Evolutionary conservation across 2,329 filamentous ascomycete species (phyloP), one percentile per base, ranked within the genome.

Genomic region (Pseudocercospora fijiensis): DNA sequence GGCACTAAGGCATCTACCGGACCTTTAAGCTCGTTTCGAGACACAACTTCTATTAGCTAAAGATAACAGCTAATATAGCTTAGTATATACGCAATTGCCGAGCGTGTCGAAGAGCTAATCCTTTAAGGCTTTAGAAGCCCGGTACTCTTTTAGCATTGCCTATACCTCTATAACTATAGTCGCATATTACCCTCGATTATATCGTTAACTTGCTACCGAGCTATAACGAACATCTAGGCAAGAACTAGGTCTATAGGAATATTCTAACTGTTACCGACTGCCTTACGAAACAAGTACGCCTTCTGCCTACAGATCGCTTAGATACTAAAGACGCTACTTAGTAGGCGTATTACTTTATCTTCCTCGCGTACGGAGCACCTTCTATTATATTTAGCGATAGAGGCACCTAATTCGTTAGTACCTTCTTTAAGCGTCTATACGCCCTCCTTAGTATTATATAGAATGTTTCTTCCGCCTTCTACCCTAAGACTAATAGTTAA

Each of bases 391-490:
- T 47, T 47, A 47, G 43, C 8, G 8, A 47, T 22, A 20, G 9
- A 20, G 20, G 43, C 3, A n/a, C 43, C 20, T 47, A 47, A 22
- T 47, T 47, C 20, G 43, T 47, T 47, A 47, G 43, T 22, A 22
- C 7, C 43, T 47, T 47, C 43, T 47, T 47, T 47, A 47, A 47
- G 20, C n/a, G n/a, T 47, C 43, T 47, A 47, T 47, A 47, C 9
- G 9, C 20, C n/a, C 7, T 8, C 1, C 43, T 47, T 47, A 47
- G 43, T 22, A 22, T 47, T 47, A 47, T 20, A 47, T 47, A 47
- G 43, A 47, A 47, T 57, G 43, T 57, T 24, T 57, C 20, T 33
- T 22, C 28, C 16, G 26, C 10, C 55, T 57, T 41, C 30, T 57
- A 33, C 9, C 7, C 16, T 9, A 18, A 58, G 18, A 58, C 37